phyloP scores from a whole-genome alignment of 306 rosid genomes.

The Lablab purpureus region DNA sequence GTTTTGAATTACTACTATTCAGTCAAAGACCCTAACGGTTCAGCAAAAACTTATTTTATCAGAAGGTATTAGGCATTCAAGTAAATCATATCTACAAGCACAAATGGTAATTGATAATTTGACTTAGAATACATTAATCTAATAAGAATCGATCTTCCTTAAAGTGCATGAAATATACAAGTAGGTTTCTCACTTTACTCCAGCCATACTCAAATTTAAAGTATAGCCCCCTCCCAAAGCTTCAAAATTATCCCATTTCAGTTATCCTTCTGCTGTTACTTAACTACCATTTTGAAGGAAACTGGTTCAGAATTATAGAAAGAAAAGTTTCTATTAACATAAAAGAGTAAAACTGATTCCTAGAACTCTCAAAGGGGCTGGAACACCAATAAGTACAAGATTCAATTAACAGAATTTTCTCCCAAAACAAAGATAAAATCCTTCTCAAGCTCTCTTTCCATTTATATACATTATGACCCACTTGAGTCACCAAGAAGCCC shows the following conservation, averaged over 20 bases:
- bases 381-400: background rate
- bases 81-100: slow-evolving; percentile 25
- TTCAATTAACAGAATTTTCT: background rate
- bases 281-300: slow-evolving; percentile 7
- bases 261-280: background rate
- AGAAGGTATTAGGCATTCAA: slow-evolving; percentile 20
- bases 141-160: slow-evolving; percentile 2
- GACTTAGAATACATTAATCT: slow-evolving; percentile 18
- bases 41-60: slow-evolving; percentile 22
- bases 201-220: slow-evolving; percentile 12
- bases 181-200: slow-evolving; percentile 28
- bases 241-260: background rate
- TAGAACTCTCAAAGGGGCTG: background rate
- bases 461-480: background rate
- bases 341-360: background rate
- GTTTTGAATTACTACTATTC: slow-evolving; percentile 13
- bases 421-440: background rate
- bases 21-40: slow-evolving; percentile 16
- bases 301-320: background rate
- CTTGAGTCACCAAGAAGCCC: background rate
- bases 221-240: background rate
- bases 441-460: background rate
- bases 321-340: background rate
- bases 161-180: slow-evolving; percentile 16
- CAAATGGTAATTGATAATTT: slow-evolving; percentile 15